Conservation (phyloP, 1,139 yeast species). For the Protomyces inouyei region DNA sequence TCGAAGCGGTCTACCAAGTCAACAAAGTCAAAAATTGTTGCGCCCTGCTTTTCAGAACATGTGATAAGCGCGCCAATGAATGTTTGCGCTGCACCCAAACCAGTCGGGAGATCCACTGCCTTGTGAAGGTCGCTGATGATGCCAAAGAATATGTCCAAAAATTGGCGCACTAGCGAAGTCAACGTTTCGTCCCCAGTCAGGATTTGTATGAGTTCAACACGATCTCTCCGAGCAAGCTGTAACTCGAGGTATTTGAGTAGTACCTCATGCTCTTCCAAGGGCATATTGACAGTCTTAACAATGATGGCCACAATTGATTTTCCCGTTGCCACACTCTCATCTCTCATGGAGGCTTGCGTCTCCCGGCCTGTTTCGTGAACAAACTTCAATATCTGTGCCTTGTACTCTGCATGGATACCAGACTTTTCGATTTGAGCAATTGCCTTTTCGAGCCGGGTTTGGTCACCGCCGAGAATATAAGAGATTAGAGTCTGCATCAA, state of each 20-base stretch:
- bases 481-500: conserved; percentile 24
- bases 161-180: conserved; percentile 17
- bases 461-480: conserved; percentile 22
- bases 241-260: conserved; percentile 18
- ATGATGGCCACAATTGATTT: conserved; percentile 21
- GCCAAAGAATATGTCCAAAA: conserved; percentile 23
- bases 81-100: conserved; percentile 23
- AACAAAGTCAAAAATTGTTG: not conserved
- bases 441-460: conserved; percentile 17
- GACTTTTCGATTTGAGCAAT: conserved; percentile 6
- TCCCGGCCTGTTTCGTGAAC: conserved; percentile 20
- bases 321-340: conserved; percentile 5
- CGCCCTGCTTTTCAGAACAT: conserved; percentile 1
- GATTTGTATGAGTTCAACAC: conserved; percentile 23
- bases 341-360: conserved; percentile 8
- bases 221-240: conserved; percentile 24
- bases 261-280: not conserved
- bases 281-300: not conserved
- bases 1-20: conserved; percentile 18
- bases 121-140: conserved; percentile 27
- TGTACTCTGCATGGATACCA: not conserved
- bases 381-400: not conserved
- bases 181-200: conserved; percentile 26
- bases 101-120: conserved; percentile 25
- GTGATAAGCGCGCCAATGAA: conserved; percentile 24